A percentile compares a stretch with the other conserved stretches of the same genome.
phyloP scores from a whole-genome alignment of 2,329 filamentous ascomycete genomes.

The Sclerotinia minor region DNA sequence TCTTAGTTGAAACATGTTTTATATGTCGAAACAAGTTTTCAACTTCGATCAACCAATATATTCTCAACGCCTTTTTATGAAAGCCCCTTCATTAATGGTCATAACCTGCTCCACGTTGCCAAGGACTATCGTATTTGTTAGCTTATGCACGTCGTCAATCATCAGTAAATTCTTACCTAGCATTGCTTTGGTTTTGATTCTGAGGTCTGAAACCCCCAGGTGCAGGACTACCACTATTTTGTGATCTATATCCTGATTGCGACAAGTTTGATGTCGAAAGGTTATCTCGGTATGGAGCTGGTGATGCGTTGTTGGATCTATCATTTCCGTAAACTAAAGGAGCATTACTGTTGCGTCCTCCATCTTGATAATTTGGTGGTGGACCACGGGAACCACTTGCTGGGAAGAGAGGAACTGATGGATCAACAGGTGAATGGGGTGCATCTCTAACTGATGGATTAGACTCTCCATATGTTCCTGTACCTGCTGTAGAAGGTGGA shows the following conservation, averaged over 20 bases:
- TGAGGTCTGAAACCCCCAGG: constrained; percentile 41
- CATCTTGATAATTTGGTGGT: constrained; percentile 40
- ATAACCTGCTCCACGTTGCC: constrained; percentile 59
- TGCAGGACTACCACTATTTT: constrained; percentile 47
- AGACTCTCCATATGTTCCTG: constrained; percentile 26
- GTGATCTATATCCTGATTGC: constrained; percentile 42
- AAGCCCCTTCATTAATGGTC: constrained; percentile 47
- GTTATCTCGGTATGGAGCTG: constrained; percentile 40
- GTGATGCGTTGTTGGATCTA: constrained; percentile 29
- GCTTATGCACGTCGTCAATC: constrained; percentile 24
- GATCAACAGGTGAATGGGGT: constrained; percentile 51
- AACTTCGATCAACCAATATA: constrained; percentile 28
- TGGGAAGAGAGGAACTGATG: constrained; percentile 54
- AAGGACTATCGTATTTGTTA: constrained; percentile 47
- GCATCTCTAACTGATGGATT: constrained; percentile 37
- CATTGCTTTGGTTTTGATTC: constrained; percentile 44
- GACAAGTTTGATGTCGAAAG: constrained; percentile 42
- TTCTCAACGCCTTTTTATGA: constrained; percentile 36
- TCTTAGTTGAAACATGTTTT: not conserved
- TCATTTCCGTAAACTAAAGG: constrained; percentile 31
- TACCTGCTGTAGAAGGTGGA: constrained; percentile 40
- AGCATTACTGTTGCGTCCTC: constrained; percentile 31
- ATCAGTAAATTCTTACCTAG: constrained; percentile 45
- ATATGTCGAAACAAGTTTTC: constrained; percentile 25
- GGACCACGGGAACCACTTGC: constrained; percentile 41